Evolutionary conservation across 2,329 filamentous ascomycete species (phyloP), one percentile per base, ranked within the genome.

Genomic region (Claviceps fusiformis): DNA sequence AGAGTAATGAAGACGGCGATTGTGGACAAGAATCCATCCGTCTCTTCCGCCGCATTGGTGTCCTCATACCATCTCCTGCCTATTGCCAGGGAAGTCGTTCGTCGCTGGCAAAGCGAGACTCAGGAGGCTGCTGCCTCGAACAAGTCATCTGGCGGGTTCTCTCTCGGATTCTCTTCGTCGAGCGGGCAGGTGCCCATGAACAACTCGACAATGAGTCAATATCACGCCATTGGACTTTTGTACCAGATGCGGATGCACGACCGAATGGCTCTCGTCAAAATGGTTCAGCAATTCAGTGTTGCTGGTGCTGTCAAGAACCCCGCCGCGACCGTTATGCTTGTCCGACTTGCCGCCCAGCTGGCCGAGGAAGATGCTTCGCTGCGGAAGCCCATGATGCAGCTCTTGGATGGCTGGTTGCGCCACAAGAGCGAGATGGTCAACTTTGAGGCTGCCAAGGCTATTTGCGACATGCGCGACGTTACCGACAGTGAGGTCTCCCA

Each of bases 391-490:
- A 98, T 98, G 93, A 93, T 95, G 82, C 85, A 91, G 72, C 82
- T 98, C 62, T 81, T 98, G 64, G 92, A 97, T 69, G 88, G 90
- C 65, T 97, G 92, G 92, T 75, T 98, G 70, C 83, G 91, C 69
- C 92, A 97, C 73, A 97, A 98, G 85, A 95, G 90, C 71, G 93
- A 97, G 71, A 95, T 95, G 89, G 91, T 98, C 73, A 97, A 96
- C 76, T 96, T 98, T 63, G 93, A 98, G 74, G 93, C 93, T 54
- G 93, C 93, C 60, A 97, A 97, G 79, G 92, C 92, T 53, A 95
- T 98, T 65, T 95, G 91, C 74, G 88, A 95, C 64, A 86, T 97
- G 80, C 83, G 86, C 60, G 90, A 97, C 69, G 86, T 97, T 50
- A 91, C 88, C 56, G 93, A 98, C 67, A 85, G 83, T 55, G 92